Evolutionary conservation across 768 basidiomycete species (phyloP).

Genomic region (Tylopilus felleus): DNA sequence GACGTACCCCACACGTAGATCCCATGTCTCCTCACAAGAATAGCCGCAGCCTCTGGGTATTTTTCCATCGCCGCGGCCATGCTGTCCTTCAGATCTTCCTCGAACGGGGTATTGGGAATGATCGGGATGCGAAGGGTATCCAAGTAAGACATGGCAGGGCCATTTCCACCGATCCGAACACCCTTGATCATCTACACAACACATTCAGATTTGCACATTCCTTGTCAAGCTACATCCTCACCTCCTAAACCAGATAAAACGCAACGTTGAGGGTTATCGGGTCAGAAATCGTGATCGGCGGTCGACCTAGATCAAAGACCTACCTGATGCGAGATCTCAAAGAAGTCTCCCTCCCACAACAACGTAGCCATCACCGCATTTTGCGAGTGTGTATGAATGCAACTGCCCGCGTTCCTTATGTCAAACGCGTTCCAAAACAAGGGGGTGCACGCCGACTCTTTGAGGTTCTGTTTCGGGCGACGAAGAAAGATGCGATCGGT

Average conservation of each 20-base stretch:
- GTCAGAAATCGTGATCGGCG: background rate
- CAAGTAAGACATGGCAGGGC: slow-evolving; percentile 72
- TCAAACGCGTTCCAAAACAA: slow-evolving; percentile 92
- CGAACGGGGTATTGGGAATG: slow-evolving; percentile 88
- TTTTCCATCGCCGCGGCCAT: slow-evolving; percentile 84
- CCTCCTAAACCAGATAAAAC: slow-evolving; percentile 38
- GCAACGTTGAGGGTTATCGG: background rate
- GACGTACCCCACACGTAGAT: slow-evolving; percentile 81
- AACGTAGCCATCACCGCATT: slow-evolving; percentile 88
- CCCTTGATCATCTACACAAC: slow-evolving; percentile 83
- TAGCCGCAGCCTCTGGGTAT: slow-evolving; percentile 73
- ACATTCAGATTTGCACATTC: background rate
- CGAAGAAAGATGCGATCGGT: slow-evolving; percentile 76
- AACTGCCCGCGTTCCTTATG: slow-evolving; percentile 72
- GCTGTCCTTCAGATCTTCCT: slow-evolving; percentile 84
- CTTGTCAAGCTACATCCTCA: background rate
- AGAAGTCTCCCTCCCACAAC: slow-evolving; percentile 65
- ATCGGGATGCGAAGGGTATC: slow-evolving; percentile 85
- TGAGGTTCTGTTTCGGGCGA: slow-evolving; percentile 65
- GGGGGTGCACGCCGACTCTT: slow-evolving; percentile 86
- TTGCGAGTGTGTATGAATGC: slow-evolving; percentile 90
- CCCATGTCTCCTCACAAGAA: slow-evolving; percentile 76
- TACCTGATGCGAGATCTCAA: slow-evolving; percentile 82
- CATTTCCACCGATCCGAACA: slow-evolving; percentile 72
- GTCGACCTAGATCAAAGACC: background rate